Evolutionary conservation across 129 eudicot species (phyloP).

Genomic region (Centaurea solstitialis): DNA sequence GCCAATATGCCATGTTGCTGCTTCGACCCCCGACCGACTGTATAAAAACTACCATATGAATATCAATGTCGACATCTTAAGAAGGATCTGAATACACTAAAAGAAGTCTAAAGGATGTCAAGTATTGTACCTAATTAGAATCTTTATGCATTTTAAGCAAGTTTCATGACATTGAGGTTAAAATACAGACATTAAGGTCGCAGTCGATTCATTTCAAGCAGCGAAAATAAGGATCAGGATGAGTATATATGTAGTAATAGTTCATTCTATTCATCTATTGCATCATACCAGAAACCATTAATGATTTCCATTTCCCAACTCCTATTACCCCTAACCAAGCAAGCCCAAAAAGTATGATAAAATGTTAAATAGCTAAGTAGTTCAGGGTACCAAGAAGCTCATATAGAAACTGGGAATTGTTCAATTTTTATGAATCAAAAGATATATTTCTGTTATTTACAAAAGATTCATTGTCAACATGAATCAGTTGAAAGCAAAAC

Average conservation of each 20-base stretch:
- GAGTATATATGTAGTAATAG: too few species aligned
- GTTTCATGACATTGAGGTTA: neutral
- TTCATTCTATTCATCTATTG: neutral
- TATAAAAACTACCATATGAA: neutral
- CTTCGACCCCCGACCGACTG: neutral
- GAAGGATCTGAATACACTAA: neutral
- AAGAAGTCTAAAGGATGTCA: neutral
- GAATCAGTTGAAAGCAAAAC: neutral
- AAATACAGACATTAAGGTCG: neutral
- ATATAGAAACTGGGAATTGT: neutral
- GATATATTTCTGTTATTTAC: neutral
- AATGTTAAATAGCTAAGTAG: neutral
- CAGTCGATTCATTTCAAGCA: neutral
- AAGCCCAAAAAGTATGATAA: neutral
- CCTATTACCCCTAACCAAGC: neutral
- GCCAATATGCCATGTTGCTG: neutral
- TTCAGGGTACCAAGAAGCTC: neutral
- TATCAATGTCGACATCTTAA: neutral
- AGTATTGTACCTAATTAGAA: neutral
- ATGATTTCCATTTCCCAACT: neutral
- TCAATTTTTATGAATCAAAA: neutral
- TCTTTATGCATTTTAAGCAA: neutral
- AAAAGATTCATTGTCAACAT: neutral
- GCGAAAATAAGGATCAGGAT: too few species aligned
- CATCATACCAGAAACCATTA: neutral